Evolutionary conservation across 345 rosid species (phyloP), one percentile per base, ranked within the genome.

Genomic region (Lepidium sativum): DNA sequence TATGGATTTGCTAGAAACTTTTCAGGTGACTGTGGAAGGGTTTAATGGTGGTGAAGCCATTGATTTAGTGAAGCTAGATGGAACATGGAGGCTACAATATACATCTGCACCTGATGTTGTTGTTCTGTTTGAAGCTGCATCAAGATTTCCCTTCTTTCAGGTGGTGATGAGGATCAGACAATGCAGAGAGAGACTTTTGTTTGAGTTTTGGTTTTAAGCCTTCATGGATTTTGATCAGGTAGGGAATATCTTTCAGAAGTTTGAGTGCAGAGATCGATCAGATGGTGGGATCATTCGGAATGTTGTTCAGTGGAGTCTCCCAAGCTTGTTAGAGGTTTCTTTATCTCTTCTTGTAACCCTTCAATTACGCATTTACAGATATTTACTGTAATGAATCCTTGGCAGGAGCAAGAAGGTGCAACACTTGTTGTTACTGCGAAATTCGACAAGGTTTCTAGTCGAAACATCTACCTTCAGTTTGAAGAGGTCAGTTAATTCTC

Each of bases 61-160:
- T 68, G 88, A 92, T 76, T 13, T 87, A 54, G 72, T 45, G 72
- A 56, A 68, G 80, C 73, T 92, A 83, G 89, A 92, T 84, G 98
- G 98, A 58, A 87, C 95, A 39, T 92, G 98, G 98, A 86, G 98
- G 12, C 77, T 92, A 54, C 97, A 89, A 60, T 92, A 92, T 71
- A 89, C 97, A 41, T 87, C 98, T 67, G 98, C 98, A 12, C 80
- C 84, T 9, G 98, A 92, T 77, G 97, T 89, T 61, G 82, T 92
- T 14, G 75, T 87, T 75, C 91, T 92, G 6, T 58, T 92, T 8
- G 95, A 92, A 79, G 76, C 98, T 69, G 96, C 96, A 66, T 77
- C 88, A 34, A 84, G 84, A 70, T 75, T 92, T 76, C 97, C 97
- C 15, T 85, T 92, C 75, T 83, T 92, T 64, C 81, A 87, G 86